These are phyloP conservation scores for Pichia sp. DNA, from an alignment of 1,139 yeast species.

Conservation along the genomic window DNA sequence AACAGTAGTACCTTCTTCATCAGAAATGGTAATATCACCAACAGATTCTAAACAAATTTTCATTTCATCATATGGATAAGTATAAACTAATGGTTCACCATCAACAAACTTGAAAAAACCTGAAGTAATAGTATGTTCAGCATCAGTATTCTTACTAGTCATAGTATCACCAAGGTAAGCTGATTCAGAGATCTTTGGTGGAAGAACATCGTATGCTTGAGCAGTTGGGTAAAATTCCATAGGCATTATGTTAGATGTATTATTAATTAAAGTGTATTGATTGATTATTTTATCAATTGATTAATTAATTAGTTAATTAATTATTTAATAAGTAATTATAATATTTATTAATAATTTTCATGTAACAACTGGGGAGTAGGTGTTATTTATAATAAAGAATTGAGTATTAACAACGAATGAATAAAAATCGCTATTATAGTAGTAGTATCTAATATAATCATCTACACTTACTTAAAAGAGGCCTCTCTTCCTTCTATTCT, in stretches of 20 bases:
- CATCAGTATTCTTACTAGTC: constrained; percentile 44
- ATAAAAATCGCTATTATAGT: no score
- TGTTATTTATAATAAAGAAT: no score
- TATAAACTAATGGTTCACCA: constrained; percentile 61
- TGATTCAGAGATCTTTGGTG: constrained; percentile 53
- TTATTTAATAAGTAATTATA: no score
- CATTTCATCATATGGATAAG: constrained; percentile 64
- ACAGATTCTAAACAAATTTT: constrained; percentile 59
- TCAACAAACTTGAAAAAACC: constrained; percentile 65
- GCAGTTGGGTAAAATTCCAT: constrained; percentile 48
- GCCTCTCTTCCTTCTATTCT: no score
- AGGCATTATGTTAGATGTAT: constrained; percentile 40
- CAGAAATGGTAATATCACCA: constrained; percentile 56
- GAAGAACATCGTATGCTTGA: constrained; percentile 49
- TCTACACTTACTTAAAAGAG: no score
- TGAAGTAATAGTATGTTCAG: constrained; percentile 52
- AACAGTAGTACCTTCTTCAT: constrained; percentile 55
- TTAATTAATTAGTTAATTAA: no score
- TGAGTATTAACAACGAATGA: no score
- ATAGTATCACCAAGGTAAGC: constrained; percentile 62
- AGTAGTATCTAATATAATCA: no score
- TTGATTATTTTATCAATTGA: no score
- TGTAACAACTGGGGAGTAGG: no score
- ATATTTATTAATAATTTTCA: no score
- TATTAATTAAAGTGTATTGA: no score